Percentiles rank a stretch among this genome's conserved stretches.
These are phyloP conservation scores for Ophiostoma populinum DNA, from an alignment of 2,329 filamentous ascomycete genomes.

Conservation along the genomic window DNA sequence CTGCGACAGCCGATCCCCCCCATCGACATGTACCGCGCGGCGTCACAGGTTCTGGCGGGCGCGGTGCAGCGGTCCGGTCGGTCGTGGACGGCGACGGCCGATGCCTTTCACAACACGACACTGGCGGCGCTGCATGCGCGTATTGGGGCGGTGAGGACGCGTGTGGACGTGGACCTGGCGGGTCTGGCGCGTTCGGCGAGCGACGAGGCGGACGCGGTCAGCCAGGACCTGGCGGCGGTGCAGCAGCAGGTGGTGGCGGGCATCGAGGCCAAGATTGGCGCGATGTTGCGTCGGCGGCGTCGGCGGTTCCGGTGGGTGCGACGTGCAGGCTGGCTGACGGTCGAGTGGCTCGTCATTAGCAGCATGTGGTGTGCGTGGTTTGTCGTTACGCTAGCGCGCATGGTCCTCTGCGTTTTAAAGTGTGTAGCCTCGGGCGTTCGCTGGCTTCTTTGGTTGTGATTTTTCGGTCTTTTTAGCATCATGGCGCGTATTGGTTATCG, in stretches of 20 bases:
- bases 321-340: conserved; percentile 57
- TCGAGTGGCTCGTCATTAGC: conserved; percentile 78
- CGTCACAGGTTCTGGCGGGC: conserved; percentile 31
- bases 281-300: conserved; percentile 53
- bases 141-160: conserved; percentile 29
- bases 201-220: conserved; percentile 66
- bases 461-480: neutral
- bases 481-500: no score
- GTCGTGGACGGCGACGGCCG: conserved; percentile 40
- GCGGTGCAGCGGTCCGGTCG: conserved; percentile 31
- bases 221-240: conserved; percentile 55
- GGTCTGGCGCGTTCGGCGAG: conserved; percentile 47
- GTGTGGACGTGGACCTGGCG: conserved; percentile 35
- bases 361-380: conserved; percentile 95
- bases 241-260: conserved; percentile 68
- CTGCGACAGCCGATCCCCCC: conserved; percentile 20
- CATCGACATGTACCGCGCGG: conserved; percentile 31
- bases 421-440: conserved; percentile 41
- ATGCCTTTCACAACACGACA: conserved; percentile 39
- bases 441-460: conserved; percentile 71
- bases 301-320: conserved; percentile 57
- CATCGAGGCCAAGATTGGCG: conserved; percentile 61
- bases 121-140: conserved; percentile 33
- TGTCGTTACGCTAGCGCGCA: conserved; percentile 58
- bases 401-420: conserved; percentile 32